Percentiles rank a stretch among this genome's conserved stretches.
These are phyloP conservation scores for Hymenoscyphus fraxineus DNA, from an alignment of 2,329 filamentous ascomycete genomes.

Conservation along the genomic window DNA sequence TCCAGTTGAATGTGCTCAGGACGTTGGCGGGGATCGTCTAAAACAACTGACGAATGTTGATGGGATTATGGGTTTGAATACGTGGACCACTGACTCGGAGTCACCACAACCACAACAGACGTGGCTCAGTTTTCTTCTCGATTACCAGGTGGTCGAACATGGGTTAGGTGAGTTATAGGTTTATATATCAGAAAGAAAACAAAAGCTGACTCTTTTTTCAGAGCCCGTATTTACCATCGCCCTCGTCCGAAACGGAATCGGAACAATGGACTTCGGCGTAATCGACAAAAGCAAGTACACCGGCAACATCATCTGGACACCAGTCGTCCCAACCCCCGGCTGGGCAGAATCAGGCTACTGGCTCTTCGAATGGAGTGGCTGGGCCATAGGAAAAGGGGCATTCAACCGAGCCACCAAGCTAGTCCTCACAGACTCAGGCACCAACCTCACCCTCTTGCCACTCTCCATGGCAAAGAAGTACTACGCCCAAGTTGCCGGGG, in stretches of 20 bases:
- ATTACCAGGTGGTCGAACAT: no score
- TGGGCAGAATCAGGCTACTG: slow-evolving; percentile 46
- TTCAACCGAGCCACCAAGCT: slow-evolving; percentile 40
- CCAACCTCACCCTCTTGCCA: slow-evolving; percentile 36
- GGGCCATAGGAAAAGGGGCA: slow-evolving; percentile 43
- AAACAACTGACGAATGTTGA: slow-evolving; percentile 24
- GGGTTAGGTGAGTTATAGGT: slow-evolving; percentile 8
- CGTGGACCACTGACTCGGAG: slow-evolving; percentile 33
- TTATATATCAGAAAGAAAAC: background rate
- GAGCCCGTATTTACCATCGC: slow-evolving; percentile 51
- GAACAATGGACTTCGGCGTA: slow-evolving; percentile 52
- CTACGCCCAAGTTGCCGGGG: slow-evolving; percentile 34
- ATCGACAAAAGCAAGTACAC: slow-evolving; percentile 50
- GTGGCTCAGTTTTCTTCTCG: slow-evolving; percentile 17
- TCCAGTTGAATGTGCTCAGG: slow-evolving; percentile 20
- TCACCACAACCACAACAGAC: slow-evolving; percentile 22
- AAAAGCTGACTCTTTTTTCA: background rate
- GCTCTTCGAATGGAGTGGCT: slow-evolving; percentile 48
- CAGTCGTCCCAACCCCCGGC: slow-evolving; percentile 37
- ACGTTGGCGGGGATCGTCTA: slow-evolving; percentile 15
- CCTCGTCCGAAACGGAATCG: slow-evolving; percentile 43
- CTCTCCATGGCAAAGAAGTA: slow-evolving; percentile 32
- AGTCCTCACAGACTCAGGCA: slow-evolving; percentile 38
- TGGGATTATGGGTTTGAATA: slow-evolving; percentile 37
- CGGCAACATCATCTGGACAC: slow-evolving; percentile 48